phyloP scores from a whole-genome alignment of 805 yeast genomes.

The Maudiozyma bulderi region DNA sequence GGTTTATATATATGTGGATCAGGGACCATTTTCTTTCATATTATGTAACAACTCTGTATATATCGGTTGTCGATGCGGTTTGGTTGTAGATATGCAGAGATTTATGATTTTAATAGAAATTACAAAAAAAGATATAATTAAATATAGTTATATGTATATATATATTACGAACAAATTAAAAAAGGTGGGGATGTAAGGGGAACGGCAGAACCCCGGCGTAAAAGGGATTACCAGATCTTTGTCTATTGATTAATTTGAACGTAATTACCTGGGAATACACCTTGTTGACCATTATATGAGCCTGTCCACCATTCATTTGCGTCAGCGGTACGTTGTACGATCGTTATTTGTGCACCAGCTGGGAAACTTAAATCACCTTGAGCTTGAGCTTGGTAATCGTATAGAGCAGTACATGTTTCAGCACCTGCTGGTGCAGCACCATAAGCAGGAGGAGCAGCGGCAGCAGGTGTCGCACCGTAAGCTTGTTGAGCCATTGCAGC shows the following conservation, averaged over 20 bases:
- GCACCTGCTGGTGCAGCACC: slow-evolving; percentile 29
- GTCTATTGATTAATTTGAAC: slow-evolving; percentile 54
- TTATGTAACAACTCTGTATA: too few species aligned
- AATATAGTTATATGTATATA: too few species aligned
- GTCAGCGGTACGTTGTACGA: slow-evolving; percentile 74
- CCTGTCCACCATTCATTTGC: slow-evolving; percentile 99
- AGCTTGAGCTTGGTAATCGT: slow-evolving; percentile 88
- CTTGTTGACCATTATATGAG: slow-evolving; percentile 67
- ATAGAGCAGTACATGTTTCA: slow-evolving; percentile 77
- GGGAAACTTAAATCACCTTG: slow-evolving; percentile 81
- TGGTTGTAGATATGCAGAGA: too few species aligned
- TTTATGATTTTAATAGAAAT: too few species aligned
- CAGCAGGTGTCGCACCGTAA: slow-evolving; percentile 5
- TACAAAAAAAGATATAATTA: too few species aligned
- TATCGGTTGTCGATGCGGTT: too few species aligned
- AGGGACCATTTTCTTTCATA: too few species aligned
- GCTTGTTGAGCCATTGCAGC: slow-evolving; percentile 2
- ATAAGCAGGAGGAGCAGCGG: slow-evolving; percentile 25
- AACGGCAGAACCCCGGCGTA: neutral
- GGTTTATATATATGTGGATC: too few species aligned
- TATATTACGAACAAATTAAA: too few species aligned
- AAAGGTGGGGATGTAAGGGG: neutral
- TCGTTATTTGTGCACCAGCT: slow-evolving; percentile 80
- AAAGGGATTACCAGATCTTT: neutral
- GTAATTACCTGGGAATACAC: slow-evolving; percentile 94